Evolutionary conservation across 441 rosid genomes (phyloP), one percentile per base, ranked within the genome.

Genomic region (Erysimum cheiri): DNA sequence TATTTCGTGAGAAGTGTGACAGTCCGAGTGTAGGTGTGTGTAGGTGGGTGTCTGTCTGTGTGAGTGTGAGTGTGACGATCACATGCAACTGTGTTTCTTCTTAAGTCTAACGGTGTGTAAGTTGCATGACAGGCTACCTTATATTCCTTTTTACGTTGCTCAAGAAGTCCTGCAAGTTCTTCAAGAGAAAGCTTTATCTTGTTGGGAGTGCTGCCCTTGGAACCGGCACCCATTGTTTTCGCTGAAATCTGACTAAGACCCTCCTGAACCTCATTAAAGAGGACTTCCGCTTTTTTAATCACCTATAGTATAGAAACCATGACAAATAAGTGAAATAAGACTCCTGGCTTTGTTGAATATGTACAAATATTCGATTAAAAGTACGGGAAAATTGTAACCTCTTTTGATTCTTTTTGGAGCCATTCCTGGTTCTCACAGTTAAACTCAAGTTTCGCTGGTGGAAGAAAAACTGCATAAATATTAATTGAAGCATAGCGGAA

Each of bases 401-500:
- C 80, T 64, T 71, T 59, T n/a, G 72, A 57, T 76, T 86, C 90
- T 59, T 79, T 80, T 72, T 80, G 78, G 43, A 86, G 78, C 90
- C 94, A 88, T 41, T 82, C 88, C 80, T 81, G 88, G 74, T 77
- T 78, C 37, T 84, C 82, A 75, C 70, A 59, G 80, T 74, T 80
- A 61, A 87, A 87, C 67, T 87, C 90, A 82, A 88, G 80, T 81
- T 81, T 84, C 41, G 82, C 41, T 22, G 90, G 95, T 44, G 92
- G 95, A 66, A 89, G 84, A 67, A 71, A 83, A 64, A 89, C 95
- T 43, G 90, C 84, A 78, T 79, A 77, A 54, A 87, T 86, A 56
- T 84, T 84, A 64, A 89, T 89, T 53, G 95, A 77, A 67, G 92
- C 95, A 80, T 89, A 89, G 36, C 87, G 87, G 75, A 89, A 89